Base-by-base conservation (phyloP, 805 yeast genomes). In the Scheffersomyces coipomensis region DNA sequence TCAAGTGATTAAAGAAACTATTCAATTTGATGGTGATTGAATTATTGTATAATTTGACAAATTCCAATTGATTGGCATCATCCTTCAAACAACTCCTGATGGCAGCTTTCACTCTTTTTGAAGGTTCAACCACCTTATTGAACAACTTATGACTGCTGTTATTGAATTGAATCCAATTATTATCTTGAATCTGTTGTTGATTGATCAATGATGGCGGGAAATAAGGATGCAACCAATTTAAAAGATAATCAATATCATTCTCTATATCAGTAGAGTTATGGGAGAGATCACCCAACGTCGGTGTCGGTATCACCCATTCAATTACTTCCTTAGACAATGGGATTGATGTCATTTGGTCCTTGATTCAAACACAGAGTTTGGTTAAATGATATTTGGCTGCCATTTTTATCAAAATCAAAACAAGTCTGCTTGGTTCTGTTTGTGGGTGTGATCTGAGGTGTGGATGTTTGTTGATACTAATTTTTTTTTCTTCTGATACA, bases 71-170 rank as follows among this genome's bases (percentile, higher is more conserved):
- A 29, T 52, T 54, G 4, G 29, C 9, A 3, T 59, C 63, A 39
- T 64, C 66, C 35, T 64, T 63, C 17, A 68, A 49, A 35, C 72
- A 65, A 12, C 63, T 52, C 33, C 62, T 48, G 10, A 68, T 64
- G 3, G 73, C 73, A 1, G 66, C 51, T 29, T 55, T 60, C 7
- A 65, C 53, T 19, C 75, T 47, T 16, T 56, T 62, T 19, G 66
- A 53, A 1, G 73, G 68, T 35, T 44, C 48, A 9, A 17, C 12
- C 16, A 34, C 12, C n/a, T 19, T 24, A 15, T 15, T 26, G 5
- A 12, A 12, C 6, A 18, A n/a, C 5, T 27, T 7, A 5, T 9
- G n/a, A 5, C n/a, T 19, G 13, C 6, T 30, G n/a, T 11, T 35
- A 15, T 11, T 19, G 10, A 12, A 15, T 13, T 15, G 13, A 19